A percentile compares a stretch with the other conserved stretches of the same genome.
Evolutionary conservation across 306 rosid species (phyloP).

Genomic region (Quercus engelmannii): DNA sequence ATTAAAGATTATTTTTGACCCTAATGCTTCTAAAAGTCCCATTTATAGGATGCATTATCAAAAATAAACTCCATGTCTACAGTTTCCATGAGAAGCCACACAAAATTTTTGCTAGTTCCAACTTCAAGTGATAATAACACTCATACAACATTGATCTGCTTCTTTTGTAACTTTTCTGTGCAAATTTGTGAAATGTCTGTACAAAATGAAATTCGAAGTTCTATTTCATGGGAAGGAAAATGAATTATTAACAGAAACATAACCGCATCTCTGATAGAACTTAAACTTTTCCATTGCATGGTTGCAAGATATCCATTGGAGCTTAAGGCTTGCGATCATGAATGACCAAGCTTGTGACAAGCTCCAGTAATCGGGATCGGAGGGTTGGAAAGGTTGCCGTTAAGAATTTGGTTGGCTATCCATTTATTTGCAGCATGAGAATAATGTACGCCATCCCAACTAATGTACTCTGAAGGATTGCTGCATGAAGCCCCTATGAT

Average conservation of each 20-base stretch:
- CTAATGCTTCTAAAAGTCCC: no score
- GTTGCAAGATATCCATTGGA: not conserved
- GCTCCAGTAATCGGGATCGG: not conserved
- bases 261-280: no score
- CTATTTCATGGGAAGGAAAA: not conserved
- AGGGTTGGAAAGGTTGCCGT: slow-evolving; percentile 19
- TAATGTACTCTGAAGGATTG: slow-evolving; percentile 11
- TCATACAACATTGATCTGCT: not conserved
- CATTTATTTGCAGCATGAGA: slow-evolving; percentile 23
- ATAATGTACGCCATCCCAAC: slow-evolving; percentile 27
- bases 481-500: slow-evolving; percentile 10
- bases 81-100: not conserved
- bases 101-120: not conserved
- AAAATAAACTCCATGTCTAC: no score
- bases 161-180: not conserved
- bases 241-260: no score
- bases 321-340: not conserved
- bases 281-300: not conserved
- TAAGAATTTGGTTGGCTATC: slow-evolving; percentile 15
- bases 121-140: not conserved
- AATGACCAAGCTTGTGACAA: not conserved
- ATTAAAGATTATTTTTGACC: not conserved
- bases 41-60: no score
- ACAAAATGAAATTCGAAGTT: not conserved
- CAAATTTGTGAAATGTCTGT: not conserved